Evolutionary conservation across 2,329 filamentous ascomycete genomes (phyloP).

Genomic region (Fusarium nisikadoi): DNA sequence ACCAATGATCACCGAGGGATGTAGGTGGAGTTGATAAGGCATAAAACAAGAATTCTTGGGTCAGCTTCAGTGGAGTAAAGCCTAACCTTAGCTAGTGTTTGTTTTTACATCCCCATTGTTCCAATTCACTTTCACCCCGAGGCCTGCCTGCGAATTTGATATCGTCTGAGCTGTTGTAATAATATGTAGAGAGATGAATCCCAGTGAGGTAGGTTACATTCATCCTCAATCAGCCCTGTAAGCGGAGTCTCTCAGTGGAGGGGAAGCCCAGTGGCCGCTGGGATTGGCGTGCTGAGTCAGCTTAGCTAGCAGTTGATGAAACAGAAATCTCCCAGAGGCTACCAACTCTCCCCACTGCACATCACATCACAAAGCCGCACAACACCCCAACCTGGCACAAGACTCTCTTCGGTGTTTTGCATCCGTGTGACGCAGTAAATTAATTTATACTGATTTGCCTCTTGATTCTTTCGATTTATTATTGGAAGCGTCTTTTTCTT

Average conservation of each 20-base stretch:
- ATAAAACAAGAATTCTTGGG: not conserved
- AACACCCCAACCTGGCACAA: slow-evolving; percentile 40
- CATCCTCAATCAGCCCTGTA: slow-evolving; percentile 26
- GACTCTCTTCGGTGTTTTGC: slow-evolving; percentile 21
- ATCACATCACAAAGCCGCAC: slow-evolving; percentile 47
- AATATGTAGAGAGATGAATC: not conserved
- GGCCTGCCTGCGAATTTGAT: not conserved
- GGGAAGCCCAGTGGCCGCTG: not conserved
- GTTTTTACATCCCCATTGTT: not conserved
- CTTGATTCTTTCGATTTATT: not conserved
- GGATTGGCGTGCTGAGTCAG: slow-evolving; percentile 37
- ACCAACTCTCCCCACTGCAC: slow-evolving; percentile 54
- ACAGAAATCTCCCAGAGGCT: slow-evolving; percentile 46
- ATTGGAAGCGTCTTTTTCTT: not conserved
- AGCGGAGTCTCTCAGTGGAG: slow-evolving; percentile 18
- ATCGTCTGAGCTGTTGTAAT: not conserved
- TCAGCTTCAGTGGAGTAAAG: not conserved
- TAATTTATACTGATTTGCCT: not conserved
- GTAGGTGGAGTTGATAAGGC: not conserved
- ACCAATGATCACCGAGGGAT: not conserved
- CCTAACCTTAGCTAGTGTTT: not conserved
- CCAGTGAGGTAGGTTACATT: not conserved
- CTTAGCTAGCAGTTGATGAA: slow-evolving; percentile 40
- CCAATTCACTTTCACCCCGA: not conserved
- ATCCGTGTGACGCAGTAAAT: slow-evolving; percentile 23